Evolutionary conservation across 805 yeast species (phyloP).

Genomic region (Lipomyces chichibuensis): DNA sequence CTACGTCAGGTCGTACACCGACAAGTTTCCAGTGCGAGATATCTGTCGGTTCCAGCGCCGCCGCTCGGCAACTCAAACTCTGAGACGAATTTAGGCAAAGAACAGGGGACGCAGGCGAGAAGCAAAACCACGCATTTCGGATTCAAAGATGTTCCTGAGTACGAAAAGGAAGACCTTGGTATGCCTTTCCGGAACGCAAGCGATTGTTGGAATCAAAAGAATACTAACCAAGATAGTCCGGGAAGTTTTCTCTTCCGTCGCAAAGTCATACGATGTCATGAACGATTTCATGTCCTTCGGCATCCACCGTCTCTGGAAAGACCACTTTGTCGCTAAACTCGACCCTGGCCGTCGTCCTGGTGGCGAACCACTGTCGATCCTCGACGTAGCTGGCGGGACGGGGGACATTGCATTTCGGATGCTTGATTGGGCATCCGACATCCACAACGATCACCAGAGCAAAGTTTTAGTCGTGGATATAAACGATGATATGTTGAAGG

Average conservation of each 20-base stretch:
- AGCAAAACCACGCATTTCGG: slow-evolving; percentile 86
- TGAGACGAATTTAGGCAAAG: background rate
- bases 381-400: slow-evolving; percentile 98
- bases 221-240: slow-evolving; percentile 50
- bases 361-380: slow-evolving; percentile 75
- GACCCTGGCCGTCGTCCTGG: slow-evolving; percentile 96
- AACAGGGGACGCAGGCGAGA: background rate
- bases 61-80: background rate
- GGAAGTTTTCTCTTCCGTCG: slow-evolving; percentile 91
- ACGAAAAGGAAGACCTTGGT: slow-evolving; percentile 77
- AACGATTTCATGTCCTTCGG: slow-evolving; percentile 98
- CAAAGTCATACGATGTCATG: slow-evolving; percentile 92
- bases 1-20: background rate
- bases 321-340: slow-evolving; percentile 79
- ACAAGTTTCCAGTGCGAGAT: background rate
- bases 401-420: slow-evolving; percentile 98
- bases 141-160: slow-evolving; percentile 74
- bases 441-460: slow-evolving; percentile 72
- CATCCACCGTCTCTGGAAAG: slow-evolving; percentile 92
- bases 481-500: slow-evolving; percentile 92
- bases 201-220: slow-evolving; percentile 46
- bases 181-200: slow-evolving; percentile 64
- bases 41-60: background rate
- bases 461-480: slow-evolving; percentile 93
- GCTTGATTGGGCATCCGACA: slow-evolving; percentile 82